Percentiles rank a stretch among this genome's conserved stretches.
Conservation (phyloP, 1,284 basidiomycete genomes). For the Coniophora puteana region DNA sequence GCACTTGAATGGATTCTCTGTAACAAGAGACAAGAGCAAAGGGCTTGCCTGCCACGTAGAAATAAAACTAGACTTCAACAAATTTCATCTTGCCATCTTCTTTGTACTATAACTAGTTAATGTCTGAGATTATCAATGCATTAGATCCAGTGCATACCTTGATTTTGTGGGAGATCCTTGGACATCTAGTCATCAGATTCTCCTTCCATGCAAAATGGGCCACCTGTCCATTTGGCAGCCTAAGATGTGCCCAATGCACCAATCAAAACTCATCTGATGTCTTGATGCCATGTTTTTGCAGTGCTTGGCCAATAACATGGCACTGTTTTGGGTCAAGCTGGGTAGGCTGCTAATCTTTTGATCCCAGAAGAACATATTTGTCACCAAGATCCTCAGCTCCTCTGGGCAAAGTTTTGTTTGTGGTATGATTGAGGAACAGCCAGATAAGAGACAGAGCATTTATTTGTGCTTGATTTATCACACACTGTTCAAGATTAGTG, state of each 20-base stretch:
- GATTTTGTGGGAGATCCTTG: background rate
- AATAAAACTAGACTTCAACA: background rate
- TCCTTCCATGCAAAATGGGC: background rate
- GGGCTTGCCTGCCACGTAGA: background rate
- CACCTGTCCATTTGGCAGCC: too few relatives aligned
- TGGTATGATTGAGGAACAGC: too few relatives aligned
- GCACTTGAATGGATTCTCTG: too few relatives aligned
- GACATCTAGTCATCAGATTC: background rate
- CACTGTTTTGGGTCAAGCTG: slow-evolving; percentile 6
- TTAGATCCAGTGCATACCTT: slow-evolving; percentile 1
- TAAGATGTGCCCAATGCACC: background rate
- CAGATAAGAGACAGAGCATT: too few relatives aligned
- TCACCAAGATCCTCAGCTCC: background rate
- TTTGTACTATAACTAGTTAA: background rate
- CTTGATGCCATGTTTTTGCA: background rate
- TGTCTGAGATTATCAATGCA: too few relatives aligned
- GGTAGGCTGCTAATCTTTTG: slow-evolving; percentile 3
- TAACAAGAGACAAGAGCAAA: too few relatives aligned
- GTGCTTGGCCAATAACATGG: slow-evolving; percentile 6
- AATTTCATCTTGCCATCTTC: background rate
- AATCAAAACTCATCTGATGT: background rate
- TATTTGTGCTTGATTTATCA: background rate
- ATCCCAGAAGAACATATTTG: background rate
- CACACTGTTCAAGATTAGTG: background rate
- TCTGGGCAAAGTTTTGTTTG: background rate